Evolutionary conservation across 768 basidiomycete genomes (phyloP).

Genomic region (Mrakia frigida): DNA sequence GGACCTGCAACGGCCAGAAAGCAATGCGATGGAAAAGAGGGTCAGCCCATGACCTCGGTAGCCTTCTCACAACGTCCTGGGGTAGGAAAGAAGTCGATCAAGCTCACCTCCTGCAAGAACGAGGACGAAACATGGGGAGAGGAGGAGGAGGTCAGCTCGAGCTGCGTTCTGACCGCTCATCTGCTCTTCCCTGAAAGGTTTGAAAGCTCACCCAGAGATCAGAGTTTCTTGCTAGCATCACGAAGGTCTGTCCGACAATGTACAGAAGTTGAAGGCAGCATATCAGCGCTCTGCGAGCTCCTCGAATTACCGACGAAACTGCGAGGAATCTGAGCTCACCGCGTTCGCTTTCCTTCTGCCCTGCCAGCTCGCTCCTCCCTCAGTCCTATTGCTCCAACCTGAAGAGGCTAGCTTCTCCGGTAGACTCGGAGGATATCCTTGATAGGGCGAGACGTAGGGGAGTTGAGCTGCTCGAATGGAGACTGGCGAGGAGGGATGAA

Average conservation of each 20-base stretch:
- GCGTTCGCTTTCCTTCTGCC: conserved; percentile 61
- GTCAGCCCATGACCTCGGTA: too few relatives aligned
- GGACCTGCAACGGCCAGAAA: background rate
- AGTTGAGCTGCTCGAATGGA: background rate
- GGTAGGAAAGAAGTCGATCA: background rate
- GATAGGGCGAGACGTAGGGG: background rate
- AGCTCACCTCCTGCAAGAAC: background rate
- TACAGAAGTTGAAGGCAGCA: background rate
- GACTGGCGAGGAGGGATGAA: background rate
- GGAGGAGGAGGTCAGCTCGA: background rate
- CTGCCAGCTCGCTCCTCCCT: conserved; percentile 25
- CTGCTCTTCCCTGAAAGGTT: background rate
- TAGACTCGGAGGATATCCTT: background rate
- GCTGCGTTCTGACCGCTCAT: background rate
- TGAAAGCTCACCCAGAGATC: conserved; percentile 5
- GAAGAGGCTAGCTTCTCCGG: background rate
- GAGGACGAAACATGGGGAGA: background rate
- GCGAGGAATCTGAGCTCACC: background rate
- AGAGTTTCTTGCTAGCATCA: conserved; percentile 1
- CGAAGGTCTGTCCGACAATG: background rate
- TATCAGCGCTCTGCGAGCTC: background rate
- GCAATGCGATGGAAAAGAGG: background rate
- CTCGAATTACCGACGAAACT: too few relatives aligned
- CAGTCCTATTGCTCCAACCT: background rate
- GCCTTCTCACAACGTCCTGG: background rate